Evolutionary conservation across 2,329 filamentous ascomycete genomes (phyloP).

Genomic region (Calonectria hawksworthii): DNA sequence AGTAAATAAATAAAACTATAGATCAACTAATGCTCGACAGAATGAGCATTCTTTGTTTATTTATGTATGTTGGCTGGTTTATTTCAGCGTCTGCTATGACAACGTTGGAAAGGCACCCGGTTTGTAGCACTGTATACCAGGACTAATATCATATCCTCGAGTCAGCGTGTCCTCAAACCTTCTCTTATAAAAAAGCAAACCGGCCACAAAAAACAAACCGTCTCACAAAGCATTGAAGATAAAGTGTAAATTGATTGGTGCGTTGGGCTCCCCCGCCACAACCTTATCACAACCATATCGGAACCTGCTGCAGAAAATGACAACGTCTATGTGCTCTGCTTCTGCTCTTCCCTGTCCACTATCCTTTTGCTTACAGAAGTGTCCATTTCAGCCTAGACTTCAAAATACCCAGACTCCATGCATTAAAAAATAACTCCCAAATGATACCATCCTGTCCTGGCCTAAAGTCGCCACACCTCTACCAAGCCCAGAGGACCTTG

Average conservation of each 20-base stretch:
- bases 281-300: background rate
- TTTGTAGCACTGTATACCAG: background rate
- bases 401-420: slow-evolving; percentile 43
- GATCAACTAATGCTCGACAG: background rate
- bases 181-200: background rate
- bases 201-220: background rate
- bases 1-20: background rate
- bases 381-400: slow-evolving; percentile 23
- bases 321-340: slow-evolving; percentile 12
- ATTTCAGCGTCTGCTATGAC: background rate
- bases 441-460: slow-evolving; percentile 22
- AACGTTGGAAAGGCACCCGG: background rate
- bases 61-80: background rate
- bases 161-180: background rate
- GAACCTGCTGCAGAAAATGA: background rate
- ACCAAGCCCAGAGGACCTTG: slow-evolving; percentile 79
- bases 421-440: slow-evolving; percentile 42
- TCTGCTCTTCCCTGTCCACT: slow-evolving; percentile 1
- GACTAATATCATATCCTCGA: background rate
- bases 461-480: slow-evolving; percentile 27
- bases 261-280: background rate
- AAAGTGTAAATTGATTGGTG: background rate
- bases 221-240: background rate
- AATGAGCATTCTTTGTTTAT: background rate
- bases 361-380: slow-evolving; percentile 19